These are phyloP conservation scores for Royoungia palumana DNA, from an alignment of 768 basidiomycete genomes.

Conservation along the genomic window DNA sequence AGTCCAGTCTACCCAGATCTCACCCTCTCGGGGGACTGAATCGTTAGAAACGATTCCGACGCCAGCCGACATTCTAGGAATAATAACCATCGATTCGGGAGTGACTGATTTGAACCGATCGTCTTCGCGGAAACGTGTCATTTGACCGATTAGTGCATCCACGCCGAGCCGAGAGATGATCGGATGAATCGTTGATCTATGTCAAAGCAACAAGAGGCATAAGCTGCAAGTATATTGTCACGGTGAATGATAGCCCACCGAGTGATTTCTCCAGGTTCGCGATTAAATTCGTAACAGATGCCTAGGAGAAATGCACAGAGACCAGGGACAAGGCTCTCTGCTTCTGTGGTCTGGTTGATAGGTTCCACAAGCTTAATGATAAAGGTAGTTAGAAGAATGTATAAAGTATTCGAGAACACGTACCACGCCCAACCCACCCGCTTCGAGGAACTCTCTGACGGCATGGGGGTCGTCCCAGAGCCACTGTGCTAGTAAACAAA, in stretches of 20 bases:
- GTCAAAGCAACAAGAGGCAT: not conserved
- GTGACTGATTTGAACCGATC: slow-evolving; percentile 87
- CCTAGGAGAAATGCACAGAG: slow-evolving; percentile 90
- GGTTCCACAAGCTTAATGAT: slow-evolving; percentile 80
- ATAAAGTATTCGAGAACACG: slow-evolving; percentile 31
- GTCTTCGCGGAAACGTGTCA: slow-evolving; percentile 87
- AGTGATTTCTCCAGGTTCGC: slow-evolving; percentile 94
- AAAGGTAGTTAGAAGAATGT: not conserved
- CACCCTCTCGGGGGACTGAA: slow-evolving; percentile 58
- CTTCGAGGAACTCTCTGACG: slow-evolving; percentile 85
- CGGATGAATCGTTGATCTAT: slow-evolving; percentile 81
- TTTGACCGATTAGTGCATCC: slow-evolving; percentile 83
- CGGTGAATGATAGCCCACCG: slow-evolving; percentile 47
- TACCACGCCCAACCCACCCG: slow-evolving; percentile 88
- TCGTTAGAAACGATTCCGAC: not conserved
- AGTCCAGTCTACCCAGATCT: slow-evolving; percentile 97
- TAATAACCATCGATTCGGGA: slow-evolving; percentile 75
- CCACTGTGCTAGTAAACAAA: slow-evolving; percentile 86
- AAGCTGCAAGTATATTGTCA: not conserved
- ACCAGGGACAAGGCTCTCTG: slow-evolving; percentile 83
- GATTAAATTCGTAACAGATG: slow-evolving; percentile 93
- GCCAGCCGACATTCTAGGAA: slow-evolving; percentile 36
- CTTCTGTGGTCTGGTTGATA: slow-evolving; percentile 84
- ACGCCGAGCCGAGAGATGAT: slow-evolving; percentile 89
- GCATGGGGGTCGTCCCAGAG: slow-evolving; percentile 93